These are phyloP conservation scores for Durio zibethinus DNA, from an alignment of 345 rosid species.

Conservation along the genomic window DNA sequence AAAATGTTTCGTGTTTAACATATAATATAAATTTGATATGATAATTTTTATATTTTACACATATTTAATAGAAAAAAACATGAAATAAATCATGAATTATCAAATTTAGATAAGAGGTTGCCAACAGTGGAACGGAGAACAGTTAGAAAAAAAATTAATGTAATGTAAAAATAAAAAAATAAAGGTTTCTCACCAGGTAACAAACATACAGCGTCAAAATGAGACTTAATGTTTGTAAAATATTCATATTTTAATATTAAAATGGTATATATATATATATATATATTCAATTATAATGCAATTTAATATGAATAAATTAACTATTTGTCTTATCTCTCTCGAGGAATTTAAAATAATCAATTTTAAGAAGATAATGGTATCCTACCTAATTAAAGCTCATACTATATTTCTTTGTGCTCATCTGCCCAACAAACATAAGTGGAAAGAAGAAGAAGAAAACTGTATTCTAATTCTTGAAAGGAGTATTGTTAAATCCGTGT, in stretches of 20 bases:
- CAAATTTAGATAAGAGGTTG: background rate
- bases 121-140: background rate
- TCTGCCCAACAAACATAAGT: background rate
- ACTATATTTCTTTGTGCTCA: background rate
- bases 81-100: too few relatives aligned
- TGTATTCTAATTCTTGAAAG: background rate
- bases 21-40: too few relatives aligned
- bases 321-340: background rate
- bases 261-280: too few relatives aligned
- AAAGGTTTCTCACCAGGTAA: background rate
- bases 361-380: background rate
- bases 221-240: background rate
- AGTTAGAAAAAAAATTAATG: background rate
- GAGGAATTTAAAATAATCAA: background rate
- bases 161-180: background rate
- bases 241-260: too few relatives aligned
- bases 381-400: background rate
- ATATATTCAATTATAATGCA: background rate
- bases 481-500: background rate
- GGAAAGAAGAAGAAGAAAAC: background rate
- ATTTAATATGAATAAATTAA: background rate
- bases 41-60: too few relatives aligned
- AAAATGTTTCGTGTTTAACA: too few relatives aligned
- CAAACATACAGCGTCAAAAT: background rate
- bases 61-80: too few relatives aligned